phyloP scores from a whole-genome alignment of 768 basidiomycete genomes.

The Neoboletus magnificus region DNA sequence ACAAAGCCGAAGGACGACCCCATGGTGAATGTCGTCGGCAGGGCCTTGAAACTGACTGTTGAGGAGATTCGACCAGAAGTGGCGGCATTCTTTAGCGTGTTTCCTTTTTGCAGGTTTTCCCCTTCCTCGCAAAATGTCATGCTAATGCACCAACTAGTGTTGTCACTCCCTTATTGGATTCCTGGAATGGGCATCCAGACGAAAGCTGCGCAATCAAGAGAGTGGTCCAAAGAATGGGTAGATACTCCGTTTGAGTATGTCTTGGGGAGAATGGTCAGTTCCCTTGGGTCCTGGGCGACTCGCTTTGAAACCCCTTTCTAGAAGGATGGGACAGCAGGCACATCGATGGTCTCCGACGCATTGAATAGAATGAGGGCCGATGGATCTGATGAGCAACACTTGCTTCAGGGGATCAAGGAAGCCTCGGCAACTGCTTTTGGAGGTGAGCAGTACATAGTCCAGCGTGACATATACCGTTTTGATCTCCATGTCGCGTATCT shows the following conservation, averaged over 20 bases:
- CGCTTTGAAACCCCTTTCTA: neutral
- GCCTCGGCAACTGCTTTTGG: conserved; percentile 18
- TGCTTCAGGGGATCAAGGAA: conserved; percentile 16
- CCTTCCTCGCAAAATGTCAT: neutral
- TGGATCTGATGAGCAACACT: neutral
- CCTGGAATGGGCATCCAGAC: conserved; percentile 30
- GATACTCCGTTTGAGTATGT: conserved; percentile 19
- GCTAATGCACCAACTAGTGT: conserved; percentile 18
- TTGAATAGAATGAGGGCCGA: conserved; percentile 4
- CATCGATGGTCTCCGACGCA: conserved; percentile 17
- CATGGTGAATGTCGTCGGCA: conserved; percentile 25
- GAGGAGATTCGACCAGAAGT: conserved; percentile 23
- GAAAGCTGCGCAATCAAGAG: conserved; percentile 17
- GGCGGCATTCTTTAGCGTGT: conserved; percentile 15
- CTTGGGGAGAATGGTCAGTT: conserved; percentile 13
- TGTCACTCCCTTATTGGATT: conserved; percentile 25
- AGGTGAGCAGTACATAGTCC: conserved; percentile 7
- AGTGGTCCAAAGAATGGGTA: conserved; percentile 19
- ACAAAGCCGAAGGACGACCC: conserved; percentile 26
- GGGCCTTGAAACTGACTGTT: conserved; percentile 23
- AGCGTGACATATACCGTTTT: neutral
- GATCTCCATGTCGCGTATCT: neutral
- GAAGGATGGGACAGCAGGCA: conserved; percentile 12
- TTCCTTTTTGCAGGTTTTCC: conserved; percentile 7
- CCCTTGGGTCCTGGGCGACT: neutral